phyloP scores from a whole-genome alignment of 768 basidiomycete genomes.

The Grammothele lineata region DNA sequence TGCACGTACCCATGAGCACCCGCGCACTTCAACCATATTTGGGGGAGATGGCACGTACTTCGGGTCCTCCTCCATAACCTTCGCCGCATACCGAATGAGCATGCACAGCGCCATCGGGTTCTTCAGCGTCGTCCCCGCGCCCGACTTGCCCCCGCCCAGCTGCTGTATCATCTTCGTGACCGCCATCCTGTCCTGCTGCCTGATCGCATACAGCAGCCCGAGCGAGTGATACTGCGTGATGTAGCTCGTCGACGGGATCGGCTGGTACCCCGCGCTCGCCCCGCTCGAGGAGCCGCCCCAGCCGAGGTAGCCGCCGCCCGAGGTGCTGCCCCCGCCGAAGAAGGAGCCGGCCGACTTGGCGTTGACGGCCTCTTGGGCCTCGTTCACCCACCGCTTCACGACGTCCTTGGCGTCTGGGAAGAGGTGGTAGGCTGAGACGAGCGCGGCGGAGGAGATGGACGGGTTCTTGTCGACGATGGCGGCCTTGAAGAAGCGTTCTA shows the following conservation, averaged over 20 bases:
- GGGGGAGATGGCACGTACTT: constrained; percentile 62
- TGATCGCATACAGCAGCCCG: constrained; percentile 88
- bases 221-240: constrained; percentile 97
- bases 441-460: constrained; percentile 91
- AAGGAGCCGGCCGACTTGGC: constrained; percentile 75
- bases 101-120: constrained; percentile 98
- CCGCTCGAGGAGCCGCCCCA: constrained; percentile 58
- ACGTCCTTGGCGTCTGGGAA: constrained; percentile 92
- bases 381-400: constrained; percentile 99
- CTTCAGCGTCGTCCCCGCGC: constrained; percentile 79
- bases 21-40: neutral
- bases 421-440: constrained; percentile 96
- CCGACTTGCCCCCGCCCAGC: constrained; percentile 83
- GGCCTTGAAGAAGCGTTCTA: constrained; percentile 98
- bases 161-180: constrained; percentile 99
- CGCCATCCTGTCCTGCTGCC: constrained; percentile 98
- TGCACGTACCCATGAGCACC: constrained; percentile 28
- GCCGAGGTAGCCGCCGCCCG: constrained; percentile 63
- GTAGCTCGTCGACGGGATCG: constrained; percentile 83
- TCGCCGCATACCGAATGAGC: constrained; percentile 97
- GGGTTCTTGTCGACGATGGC: constrained; percentile 97
- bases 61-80: constrained; percentile 97
- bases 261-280: constrained; percentile 58
- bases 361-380: constrained; percentile 93
- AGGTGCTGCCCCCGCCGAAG: constrained; percentile 41